A percentile compares a stretch with the other conserved stretches of the same genome.
These are phyloP conservation scores for Cladophialophora psammophila DNA, from an alignment of 2,329 filamentous ascomycete species.

Conservation along the genomic window DNA sequence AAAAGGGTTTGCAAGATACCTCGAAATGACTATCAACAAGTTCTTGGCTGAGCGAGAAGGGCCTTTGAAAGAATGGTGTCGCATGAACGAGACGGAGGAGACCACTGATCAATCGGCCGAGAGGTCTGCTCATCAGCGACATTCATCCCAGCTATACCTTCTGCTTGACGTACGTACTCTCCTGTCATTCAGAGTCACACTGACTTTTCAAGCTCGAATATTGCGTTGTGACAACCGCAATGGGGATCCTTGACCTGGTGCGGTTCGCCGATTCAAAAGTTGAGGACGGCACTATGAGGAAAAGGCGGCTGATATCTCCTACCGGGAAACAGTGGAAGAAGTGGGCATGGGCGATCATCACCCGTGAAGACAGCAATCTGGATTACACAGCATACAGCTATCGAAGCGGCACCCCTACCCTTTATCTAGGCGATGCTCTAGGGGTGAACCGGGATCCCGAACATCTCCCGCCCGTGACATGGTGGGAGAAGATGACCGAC, in stretches of 20 bases:
- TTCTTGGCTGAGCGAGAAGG: slow-evolving; percentile 28
- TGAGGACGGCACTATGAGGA: slow-evolving; percentile 68
- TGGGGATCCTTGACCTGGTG: slow-evolving; percentile 69
- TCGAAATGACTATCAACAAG: slow-evolving; percentile 28
- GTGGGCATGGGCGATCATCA: slow-evolving; percentile 63
- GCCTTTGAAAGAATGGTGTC: slow-evolving; percentile 33
- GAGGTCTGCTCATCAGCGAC: slow-evolving; percentile 40
- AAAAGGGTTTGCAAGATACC: slow-evolving; percentile 26
- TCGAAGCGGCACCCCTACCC: slow-evolving; percentile 54
- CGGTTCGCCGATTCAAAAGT: slow-evolving; percentile 70
- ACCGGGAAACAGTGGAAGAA: slow-evolving; percentile 68
- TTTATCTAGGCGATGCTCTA: slow-evolving; percentile 67
- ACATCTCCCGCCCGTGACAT: slow-evolving; percentile 70
- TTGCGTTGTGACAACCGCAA: slow-evolving; percentile 65
- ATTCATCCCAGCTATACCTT: slow-evolving; percentile 36
- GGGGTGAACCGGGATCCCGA: slow-evolving; percentile 69
- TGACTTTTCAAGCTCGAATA: slow-evolving; percentile 71
- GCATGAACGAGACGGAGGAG: slow-evolving; percentile 60
- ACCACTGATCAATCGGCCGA: slow-evolving; percentile 55
- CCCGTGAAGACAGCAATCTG: slow-evolving; percentile 61
- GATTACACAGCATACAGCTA: slow-evolving; percentile 61
- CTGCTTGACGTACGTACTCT: slow-evolving; percentile 39
- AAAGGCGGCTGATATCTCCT: slow-evolving; percentile 69
- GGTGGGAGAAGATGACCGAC: slow-evolving; percentile 69
- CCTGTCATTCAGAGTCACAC: slow-evolving; percentile 57